Conservation (phyloP, 306 rosid genomes). For the Trichosanthes truncata region DNA sequence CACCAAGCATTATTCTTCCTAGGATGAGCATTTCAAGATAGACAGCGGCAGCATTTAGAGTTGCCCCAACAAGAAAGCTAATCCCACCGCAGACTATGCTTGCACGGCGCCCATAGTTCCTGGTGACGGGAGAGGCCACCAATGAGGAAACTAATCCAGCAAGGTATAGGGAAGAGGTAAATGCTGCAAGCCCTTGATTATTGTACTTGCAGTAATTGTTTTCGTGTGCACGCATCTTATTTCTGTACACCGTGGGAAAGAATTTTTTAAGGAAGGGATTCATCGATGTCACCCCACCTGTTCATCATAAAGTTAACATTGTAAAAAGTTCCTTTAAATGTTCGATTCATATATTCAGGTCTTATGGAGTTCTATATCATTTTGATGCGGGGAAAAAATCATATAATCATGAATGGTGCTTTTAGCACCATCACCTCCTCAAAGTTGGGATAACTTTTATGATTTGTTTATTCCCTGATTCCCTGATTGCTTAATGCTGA, state of each 20-base stretch:
- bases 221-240: constrained; percentile 60
- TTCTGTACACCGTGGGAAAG: constrained; percentile 52
- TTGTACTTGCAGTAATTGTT: constrained; percentile 87
- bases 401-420: not conserved
- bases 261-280: constrained; percentile 65
- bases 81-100: constrained; percentile 71
- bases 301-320: constrained; percentile 5
- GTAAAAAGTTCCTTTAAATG: not conserved
- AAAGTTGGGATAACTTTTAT: not conserved
- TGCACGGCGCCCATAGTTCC: constrained; percentile 55
- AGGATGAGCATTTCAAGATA: constrained; percentile 62
- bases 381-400: not conserved
- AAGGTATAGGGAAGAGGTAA: constrained; percentile 80
- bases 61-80: constrained; percentile 64
- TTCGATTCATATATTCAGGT: not conserved
- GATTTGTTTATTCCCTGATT: not conserved
- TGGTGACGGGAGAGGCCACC: constrained; percentile 69
- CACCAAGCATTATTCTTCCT: constrained; percentile 87
- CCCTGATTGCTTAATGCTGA: not conserved
- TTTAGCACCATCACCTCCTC: not conserved
- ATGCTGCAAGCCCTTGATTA: constrained; percentile 77
- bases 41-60: constrained; percentile 53
- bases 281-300: constrained; percentile 96
- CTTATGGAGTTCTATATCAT: not conserved
- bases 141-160: constrained; percentile 77